Evolutionary conservation across 225 moss, liverwort and hornwort genomes (phyloP).

Genomic region (Rhytidiadelphus loreus): DNA sequence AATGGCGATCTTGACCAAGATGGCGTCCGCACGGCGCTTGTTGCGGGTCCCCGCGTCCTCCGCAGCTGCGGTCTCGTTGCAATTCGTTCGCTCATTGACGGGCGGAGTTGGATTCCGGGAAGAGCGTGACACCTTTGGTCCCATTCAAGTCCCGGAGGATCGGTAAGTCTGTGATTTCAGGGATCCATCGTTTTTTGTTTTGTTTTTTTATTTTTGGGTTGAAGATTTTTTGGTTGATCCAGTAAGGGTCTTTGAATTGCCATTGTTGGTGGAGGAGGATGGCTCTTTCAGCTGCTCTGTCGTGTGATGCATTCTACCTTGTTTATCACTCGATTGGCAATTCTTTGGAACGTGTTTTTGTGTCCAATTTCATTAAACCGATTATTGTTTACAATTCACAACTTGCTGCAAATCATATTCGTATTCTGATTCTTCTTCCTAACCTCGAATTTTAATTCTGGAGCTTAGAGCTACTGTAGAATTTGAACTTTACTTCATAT

Average conservation of each 20-base stretch:
- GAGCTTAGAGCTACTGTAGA: neutral
- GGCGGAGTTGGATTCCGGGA: constrained; percentile 30
- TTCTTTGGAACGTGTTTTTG: neutral
- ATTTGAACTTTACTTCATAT: neutral
- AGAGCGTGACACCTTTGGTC: constrained; percentile 53
- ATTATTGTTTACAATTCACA: neutral
- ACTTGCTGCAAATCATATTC: neutral
- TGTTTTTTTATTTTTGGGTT: neutral
- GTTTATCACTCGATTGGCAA: neutral
- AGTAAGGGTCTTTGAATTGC: neutral
- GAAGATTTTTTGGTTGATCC: neutral
- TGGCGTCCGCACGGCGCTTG: constrained; percentile 38
- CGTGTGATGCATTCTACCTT: neutral
- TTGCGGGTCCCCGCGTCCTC: neutral
- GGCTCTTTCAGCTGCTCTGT: neutral
- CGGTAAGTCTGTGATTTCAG: constrained; percentile 4
- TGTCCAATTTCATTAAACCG: neutral
- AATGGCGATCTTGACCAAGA: constrained; percentile 26
- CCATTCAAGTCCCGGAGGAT: constrained; percentile 32
- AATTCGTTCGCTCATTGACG: constrained; percentile 24
- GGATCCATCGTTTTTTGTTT: neutral
- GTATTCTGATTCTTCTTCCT: neutral
- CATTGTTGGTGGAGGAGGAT: neutral
- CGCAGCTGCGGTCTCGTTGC: constrained; percentile 3
- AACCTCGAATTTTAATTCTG: neutral